Evolutionary conservation across 148 eudicot genomes (phyloP), one percentile per base, ranked within the genome.

Genomic region (Dianthus caryophyllus): DNA sequence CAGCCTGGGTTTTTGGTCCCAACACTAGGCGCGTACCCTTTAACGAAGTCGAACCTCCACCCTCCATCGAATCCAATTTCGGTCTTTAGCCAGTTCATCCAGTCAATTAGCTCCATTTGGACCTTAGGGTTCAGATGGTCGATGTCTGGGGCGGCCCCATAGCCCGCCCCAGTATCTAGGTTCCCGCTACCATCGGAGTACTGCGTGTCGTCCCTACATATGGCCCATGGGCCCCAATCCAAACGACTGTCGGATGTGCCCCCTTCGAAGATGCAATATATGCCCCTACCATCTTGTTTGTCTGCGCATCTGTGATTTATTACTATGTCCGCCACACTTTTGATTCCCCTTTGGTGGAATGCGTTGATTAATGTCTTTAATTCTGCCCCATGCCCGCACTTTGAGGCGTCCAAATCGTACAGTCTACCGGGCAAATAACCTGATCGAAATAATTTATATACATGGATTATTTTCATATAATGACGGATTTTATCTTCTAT

Each of bases 181-280:
- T 66, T 52, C 14, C 70, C 70, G 20, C 47, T 18, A 1, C n/a
- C n/a, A n/a, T n/a, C n/a, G n/a, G n/a, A n/a, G n/a, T n/a, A n/a
- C n/a, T n/a, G n/a, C n/a, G n/a, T n/a, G n/a, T n/a, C n/a, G n/a
- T n/a, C n/a, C n/a, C n/a, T n/a, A n/a, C n/a, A n/a, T n/a, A n/a
- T n/a, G 20, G 70, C 70, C 70, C 70, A 66, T 18, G 70, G 70
- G 24, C 70, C 70, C 70, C 70, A 66, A 36, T 66, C 70, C 36
- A 66, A 27, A 31, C 70, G 70, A 6, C 36, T 60, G 38, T 66
- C 70, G 13, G 70, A 12, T 20, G 70, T 52, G n/a, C 70, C 70
- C 33, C 70, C 70, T 14, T 64, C 67, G 27, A 64, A 64, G 2
- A 64, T 64, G 53, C 67, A 64, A 24, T 26, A 64, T 43, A 66